Evolutionary conservation across 441 rosid genomes (phyloP), one percentile per base, ranked within the genome.

Genomic region (Eruca vesicaria): DNA sequence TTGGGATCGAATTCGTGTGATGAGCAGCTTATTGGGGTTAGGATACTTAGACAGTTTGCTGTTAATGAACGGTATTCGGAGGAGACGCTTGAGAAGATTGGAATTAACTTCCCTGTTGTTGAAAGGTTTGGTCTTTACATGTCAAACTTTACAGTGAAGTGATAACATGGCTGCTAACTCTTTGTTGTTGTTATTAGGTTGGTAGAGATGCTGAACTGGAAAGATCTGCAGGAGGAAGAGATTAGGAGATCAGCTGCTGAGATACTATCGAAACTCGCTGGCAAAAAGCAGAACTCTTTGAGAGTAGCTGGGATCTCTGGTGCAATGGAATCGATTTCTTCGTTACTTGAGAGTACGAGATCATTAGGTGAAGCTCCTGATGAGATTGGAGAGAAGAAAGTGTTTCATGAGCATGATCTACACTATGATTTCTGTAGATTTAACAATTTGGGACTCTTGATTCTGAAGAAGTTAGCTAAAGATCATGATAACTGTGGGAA

Each of bases 161-260:
- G n/a, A n/a, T n/a, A 7, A 28, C 5, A 29, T 29, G 35, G 35
- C 1, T 7, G 9, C 48, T 41, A 45, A 16, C 55, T 16, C 2
- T 16, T 48, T n/a, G 52, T 48, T n/a, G 52, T 48, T 48, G 9
- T 45, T 3, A 84, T 76, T 31, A 76, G 80, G 69, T 82, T 95
- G 61, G 92, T 93, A 14, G 99, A 95, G 84, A 90, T 93, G 88
- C 67, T 95, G 87, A 95, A 95, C 68, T 95, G 99, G 99, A 93
- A 90, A 81, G 95, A 91, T 72, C 82, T 82, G 21, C 85, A 82
- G 48, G 97, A 91, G 80, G 96, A 93, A 77, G 99, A 88, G 80
- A 89, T 87, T 58, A 84, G 99, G 79, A 78, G 68, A 74, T 88
- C 93, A 59, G 91, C 99, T 0, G 95, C 96, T 5, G 96, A 91